Evolutionary conservation across 352 stramenopile genomes (phyloP), one percentile per base, ranked within the genome.

Genomic region (Phytophthora aleatoria): DNA sequence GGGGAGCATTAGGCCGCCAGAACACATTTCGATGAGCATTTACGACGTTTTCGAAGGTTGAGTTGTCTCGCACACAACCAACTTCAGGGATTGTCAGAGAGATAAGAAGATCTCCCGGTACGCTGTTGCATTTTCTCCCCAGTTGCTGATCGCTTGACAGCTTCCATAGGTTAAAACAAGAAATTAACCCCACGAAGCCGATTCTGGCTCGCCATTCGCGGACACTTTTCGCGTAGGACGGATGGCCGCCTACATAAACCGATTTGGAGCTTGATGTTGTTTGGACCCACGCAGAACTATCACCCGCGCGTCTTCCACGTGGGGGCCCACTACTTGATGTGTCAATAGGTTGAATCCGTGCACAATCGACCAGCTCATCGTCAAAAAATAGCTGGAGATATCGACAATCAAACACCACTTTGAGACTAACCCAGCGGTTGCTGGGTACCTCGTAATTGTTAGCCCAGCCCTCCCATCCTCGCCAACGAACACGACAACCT

Each of bases 121-220:
- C 3, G 20, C 11, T 42, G 11, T 31, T 64, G 2, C 20, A 1
- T 53, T 49, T 58, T 54, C 28, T 48, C 3, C 28, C 7, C 20
- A 20, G 20, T 33, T 45, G 42, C 5, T 61, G 28, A 33, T 50
- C 38, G 41, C 20, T 53, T 57, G 58, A 50, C 38, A 54, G 5
- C 13, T 62, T 73, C 53, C 65, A 69, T 9, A 73, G 42, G 10
- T 70, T 52, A 16, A 73, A 71, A 2, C 50, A 50, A 41, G 71
- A 68, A 39, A 91, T 71, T 0, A 91, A 24, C 6, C 82, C 79
- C 7, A 91, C 67, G 48, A 88, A 89, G 2, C 82, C 82, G 39
- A 73, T 77, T 31, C 62, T 69, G 13, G 65, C 53, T 15, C 81
- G 67, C 81, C 81, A 90, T 6, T 85, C 68, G 13, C 74, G 64